Conservation (phyloP, 176 grass and related monocot species). For the Oryza glaberrima region DNA sequence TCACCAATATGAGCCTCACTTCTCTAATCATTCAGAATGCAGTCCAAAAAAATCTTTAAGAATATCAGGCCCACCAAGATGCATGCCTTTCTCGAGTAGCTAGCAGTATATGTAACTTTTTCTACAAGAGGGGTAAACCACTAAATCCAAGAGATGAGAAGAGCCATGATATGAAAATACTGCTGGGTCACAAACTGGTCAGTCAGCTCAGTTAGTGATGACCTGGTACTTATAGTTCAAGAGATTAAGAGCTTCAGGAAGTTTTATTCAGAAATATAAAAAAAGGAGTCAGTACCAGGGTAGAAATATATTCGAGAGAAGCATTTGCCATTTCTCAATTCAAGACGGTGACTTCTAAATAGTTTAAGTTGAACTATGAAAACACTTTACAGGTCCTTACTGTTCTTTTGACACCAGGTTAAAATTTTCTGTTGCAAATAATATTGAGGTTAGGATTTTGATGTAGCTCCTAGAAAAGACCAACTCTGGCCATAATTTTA, state of each 20-base stretch:
- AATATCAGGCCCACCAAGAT: neutral
- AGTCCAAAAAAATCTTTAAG: conserved; percentile 3
- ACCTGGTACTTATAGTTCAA: neutral
- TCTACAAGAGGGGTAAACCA: neutral
- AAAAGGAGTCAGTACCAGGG: neutral
- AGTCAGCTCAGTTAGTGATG: neutral
- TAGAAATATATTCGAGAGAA: neutral
- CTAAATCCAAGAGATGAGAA: neutral
- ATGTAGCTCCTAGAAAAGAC: neutral
- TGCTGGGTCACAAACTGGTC: neutral
- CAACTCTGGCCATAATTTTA: neutral
- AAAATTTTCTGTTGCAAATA: conserved; percentile 16
- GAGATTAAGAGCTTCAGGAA: neutral
- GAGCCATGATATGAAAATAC: neutral
- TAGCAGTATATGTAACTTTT: neutral
- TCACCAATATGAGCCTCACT: conserved; percentile 15
- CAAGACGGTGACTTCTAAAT: neutral
- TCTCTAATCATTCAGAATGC: conserved; percentile 28
- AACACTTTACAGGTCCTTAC: neutral
- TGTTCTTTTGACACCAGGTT: neutral
- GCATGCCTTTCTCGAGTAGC: neutral
- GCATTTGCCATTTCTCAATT: neutral
- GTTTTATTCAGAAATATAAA: conserved; percentile 17
- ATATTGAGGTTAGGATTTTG: neutral
- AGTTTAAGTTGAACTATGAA: neutral